These are phyloP conservation scores for Benincasa hispida DNA, from an alignment of 306 rosid genomes.

Conservation along the genomic window DNA sequence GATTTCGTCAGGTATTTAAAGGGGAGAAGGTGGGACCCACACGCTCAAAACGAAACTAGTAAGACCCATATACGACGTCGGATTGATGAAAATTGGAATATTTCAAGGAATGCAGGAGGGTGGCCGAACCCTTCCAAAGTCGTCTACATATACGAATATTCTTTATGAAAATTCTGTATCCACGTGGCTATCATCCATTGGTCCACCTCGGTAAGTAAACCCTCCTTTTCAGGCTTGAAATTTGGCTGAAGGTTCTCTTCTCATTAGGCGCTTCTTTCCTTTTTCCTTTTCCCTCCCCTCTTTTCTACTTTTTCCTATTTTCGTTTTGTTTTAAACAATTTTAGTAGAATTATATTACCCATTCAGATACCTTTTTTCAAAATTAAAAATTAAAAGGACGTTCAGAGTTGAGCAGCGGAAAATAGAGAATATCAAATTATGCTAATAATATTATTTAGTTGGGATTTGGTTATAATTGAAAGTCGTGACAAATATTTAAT, in stretches of 20 bases:
- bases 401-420: neutral
- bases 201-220: neutral
- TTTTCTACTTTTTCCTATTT: neutral
- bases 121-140: neutral
- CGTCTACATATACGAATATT: neutral
- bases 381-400: neutral
- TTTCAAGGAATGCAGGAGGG: neutral
- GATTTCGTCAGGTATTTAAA: constrained; percentile 35
- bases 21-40: constrained; percentile 22
- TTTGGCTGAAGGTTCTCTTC: neutral
- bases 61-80: neutral
- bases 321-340: neutral
- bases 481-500: neutral
- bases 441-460: neutral
- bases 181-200: neutral
- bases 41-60: neutral
- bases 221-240: neutral
- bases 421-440: neutral
- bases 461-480: neutral
- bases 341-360: neutral
- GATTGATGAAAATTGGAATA: neutral
- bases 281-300: neutral
- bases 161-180: neutral
- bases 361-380: neutral
- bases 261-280: neutral